Evolutionary conservation across 345 rosid species (phyloP), one percentile per base, ranked within the genome.

Genomic region (Arabidopsis arenosa): DNA sequence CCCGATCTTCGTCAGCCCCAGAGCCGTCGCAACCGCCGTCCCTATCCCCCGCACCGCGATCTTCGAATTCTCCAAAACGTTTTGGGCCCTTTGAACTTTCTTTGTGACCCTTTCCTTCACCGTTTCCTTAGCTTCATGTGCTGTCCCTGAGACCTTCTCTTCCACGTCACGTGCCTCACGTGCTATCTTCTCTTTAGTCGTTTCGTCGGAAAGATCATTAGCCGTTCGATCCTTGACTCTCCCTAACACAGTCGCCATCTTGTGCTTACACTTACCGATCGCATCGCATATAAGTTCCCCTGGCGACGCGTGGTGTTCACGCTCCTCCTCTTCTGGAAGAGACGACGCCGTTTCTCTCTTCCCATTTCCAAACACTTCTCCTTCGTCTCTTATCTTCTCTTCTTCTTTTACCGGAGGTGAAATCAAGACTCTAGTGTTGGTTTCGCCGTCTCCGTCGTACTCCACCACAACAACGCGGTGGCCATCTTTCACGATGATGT

Each of bases 381-480:
- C 48, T 18, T 54, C 23, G 30, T 53, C 13, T 61, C 21, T 37
- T 7, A 10, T 23, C 45, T 40, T 41, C 37, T 57, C 47, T 37
- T 15, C 56, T 44, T 57, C 45, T n/a, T 35, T 68, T n/a, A 12
- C 41, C 18, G 83, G 80, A 0, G 88, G 82, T 4, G 91, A 85
- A 76, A 89, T 80, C 7, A 84, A 84, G 23, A 87, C 81, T 75
- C 88, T 87, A 70, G 91, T 89, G 69, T 80, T 90, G 41, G 63
- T 81, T 43, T 87, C 81, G 6, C 83, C 89, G 30, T 75, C 70
- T 51, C 82, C 37, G 10, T 90, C 91, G 44, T 75, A 87, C 81
- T 87, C 90, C 10, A 92, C 90, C 8, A 86, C 86, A 3, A 90
- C 79, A 68, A 76, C 59, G 9, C 71, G 70, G 80, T 40, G 66